Evolutionary conservation across 192 early-diverging fungal genomes (phyloP), one percentile per base, ranked within the genome.

Genomic region (Backusella luteola): DNA sequence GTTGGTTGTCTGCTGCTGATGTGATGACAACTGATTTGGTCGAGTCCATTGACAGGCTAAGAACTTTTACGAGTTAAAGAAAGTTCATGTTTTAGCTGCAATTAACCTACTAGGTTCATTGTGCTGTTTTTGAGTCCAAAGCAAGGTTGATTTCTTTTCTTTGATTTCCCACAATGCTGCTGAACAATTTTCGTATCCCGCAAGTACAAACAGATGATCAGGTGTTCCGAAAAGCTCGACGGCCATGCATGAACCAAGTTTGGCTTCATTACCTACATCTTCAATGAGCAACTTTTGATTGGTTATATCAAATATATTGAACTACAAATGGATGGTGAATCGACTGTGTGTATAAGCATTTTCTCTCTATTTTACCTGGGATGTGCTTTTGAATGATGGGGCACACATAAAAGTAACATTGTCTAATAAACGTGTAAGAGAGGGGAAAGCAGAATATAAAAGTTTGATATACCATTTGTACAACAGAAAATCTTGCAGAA

Each of bases 401-500:
- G 79, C 23, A 29, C 71, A 71, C 8, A 83, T 15, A 34, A 83
- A 41, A 0, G 67, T 68, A 34, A 38, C 4, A 53, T 23, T 67
- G 36, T 75, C 32, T 44, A 32, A 32, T 32, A 32, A 32, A 32
- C 2, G 32, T 32, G 32, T 32, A 32, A 32, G 32, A 32, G 32
- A 32, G 29, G 29, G 29, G 29, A 32, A 32, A 32, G 32, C 32
- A 32, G 32, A 32, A 32, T 2, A 32, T 32, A 32, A 32, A 32
- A 32, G 32, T 32, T 32, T 39, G 3, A 39, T 39, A 39, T 59
- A 63, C 56, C 56, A 29, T 63, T 63, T 14, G 21, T 63, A 63
- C 66, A 52, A 32, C 46, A 49, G 4, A 75, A 75, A 63, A 83
- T 5, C 49, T 83, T 79, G 46, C 81, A 83, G 42, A 79, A 83